Evolutionary conservation across 1,284 basidiomycete species (phyloP), one percentile per base, ranked within the genome.

Genomic region (Coriolopsis trogii): DNA sequence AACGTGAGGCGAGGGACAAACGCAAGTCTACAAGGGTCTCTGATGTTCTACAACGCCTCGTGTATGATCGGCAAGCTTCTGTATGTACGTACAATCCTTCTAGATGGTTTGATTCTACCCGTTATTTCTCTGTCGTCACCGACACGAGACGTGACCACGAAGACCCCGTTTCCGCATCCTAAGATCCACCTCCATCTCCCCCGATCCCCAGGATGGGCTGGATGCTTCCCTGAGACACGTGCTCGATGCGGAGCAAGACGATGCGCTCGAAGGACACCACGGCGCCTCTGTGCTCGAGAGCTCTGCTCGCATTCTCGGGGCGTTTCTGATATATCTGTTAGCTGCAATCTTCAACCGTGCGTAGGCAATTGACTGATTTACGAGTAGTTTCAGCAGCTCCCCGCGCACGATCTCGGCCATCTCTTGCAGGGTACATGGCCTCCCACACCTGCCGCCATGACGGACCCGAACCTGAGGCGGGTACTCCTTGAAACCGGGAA

Each of bases 201-300:
- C 23, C 18, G 28, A 51, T 33, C 1, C 33, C 49, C 5, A 45
- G 23, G 24, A 51, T 41, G 8, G 49, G 42, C 30, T 51, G 42
- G 37, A 51, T n/a, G 18, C 37, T 45, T 12, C 42, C 49, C n/a
- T 36, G 26, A 7, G 49, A 51, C 18, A 51, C 18, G 25, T 51
- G 49, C 2, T 51, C 49, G 30, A 45, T 23, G 3, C 49, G 49
- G 29, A 51, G 21, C 34, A 51, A 18, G 13, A 51, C 49, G 23
- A 51, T 23, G 13, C 40, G 12, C 9, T 40, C 30, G 3, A 33
- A 12, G 5, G 13, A 21, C 10, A 45, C 42, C 7, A 20, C 8
- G 13, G 4, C 3, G 1, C 38, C 42, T 0, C 29, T 15, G 24
- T 50, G 41, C 33, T 7, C 34, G 28, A 50, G 41, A 13, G 41